Evolutionary conservation across 768 basidiomycete species (phyloP).

Genomic region (Lactifluus echinatus): DNA sequence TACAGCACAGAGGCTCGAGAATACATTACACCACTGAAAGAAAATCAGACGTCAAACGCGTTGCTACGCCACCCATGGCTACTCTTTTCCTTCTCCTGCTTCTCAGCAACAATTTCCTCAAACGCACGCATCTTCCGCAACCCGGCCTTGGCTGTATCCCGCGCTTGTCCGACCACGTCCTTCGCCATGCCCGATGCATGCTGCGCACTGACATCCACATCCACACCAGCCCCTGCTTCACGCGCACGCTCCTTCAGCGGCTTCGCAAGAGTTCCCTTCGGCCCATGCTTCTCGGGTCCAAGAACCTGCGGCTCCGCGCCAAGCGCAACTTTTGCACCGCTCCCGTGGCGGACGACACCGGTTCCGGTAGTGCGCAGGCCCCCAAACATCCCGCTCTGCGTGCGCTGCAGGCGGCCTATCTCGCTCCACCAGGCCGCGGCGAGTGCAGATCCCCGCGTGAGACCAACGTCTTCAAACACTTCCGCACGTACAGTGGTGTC

Average conservation of each 20-base stretch:
- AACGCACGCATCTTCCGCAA: slow-evolving; percentile 26
- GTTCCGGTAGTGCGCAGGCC: slow-evolving; percentile 54
- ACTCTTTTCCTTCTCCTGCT: slow-evolving; percentile 28
- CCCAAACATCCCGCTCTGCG: slow-evolving; percentile 30
- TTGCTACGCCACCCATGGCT: slow-evolving; percentile 30
- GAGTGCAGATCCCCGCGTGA: slow-evolving; percentile 39
- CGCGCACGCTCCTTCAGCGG: slow-evolving; percentile 28
- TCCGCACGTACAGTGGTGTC: slow-evolving; percentile 49
- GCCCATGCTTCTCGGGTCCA: slow-evolving; percentile 57
- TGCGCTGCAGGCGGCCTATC: slow-evolving; percentile 45
- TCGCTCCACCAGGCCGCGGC: slow-evolving; percentile 65
- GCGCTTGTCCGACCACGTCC: slow-evolving; percentile 25
- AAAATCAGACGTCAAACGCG: slow-evolving; percentile 29
- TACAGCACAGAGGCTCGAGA: not conserved
- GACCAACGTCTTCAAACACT: slow-evolving; percentile 59
- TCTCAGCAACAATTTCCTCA: slow-evolving; percentile 28
- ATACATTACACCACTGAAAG: not conserved
- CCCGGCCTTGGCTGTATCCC: slow-evolving; percentile 25
- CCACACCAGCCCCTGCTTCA: slow-evolving; percentile 23
- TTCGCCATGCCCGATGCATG: slow-evolving; percentile 18
- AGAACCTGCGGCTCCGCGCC: slow-evolving; percentile 71
- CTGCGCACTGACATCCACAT: slow-evolving; percentile 25
- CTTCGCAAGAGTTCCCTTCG: slow-evolving; percentile 46
- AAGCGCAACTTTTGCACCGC: slow-evolving; percentile 44
- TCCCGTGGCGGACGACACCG: slow-evolving; percentile 41